Percentiles rank a stretch among this genome's conserved stretches.
Evolutionary conservation across 164 flowering plant genomes (phyloP).

Genomic region (Vitis amurensis): DNA sequence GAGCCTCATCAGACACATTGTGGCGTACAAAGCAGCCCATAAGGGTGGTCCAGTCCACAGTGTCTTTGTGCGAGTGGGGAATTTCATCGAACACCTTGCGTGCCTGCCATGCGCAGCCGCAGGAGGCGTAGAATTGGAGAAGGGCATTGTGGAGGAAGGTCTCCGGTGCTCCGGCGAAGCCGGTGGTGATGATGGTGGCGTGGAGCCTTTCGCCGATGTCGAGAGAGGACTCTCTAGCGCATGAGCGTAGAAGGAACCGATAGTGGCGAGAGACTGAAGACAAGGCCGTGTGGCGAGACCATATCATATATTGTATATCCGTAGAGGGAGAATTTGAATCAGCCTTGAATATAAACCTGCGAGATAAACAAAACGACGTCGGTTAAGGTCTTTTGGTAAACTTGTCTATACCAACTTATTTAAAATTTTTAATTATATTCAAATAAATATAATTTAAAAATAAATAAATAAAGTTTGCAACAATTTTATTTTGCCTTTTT

Average conservation of each 20-base stretch:
- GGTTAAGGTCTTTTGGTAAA: too few species aligned
- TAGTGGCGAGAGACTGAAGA: constrained; percentile 30
- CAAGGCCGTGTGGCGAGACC: constrained; percentile 19
- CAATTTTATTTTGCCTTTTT: too few species aligned
- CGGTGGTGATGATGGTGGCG: constrained; percentile 48
- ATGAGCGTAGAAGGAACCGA: constrained; percentile 42
- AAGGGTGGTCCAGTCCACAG: constrained; percentile 66
- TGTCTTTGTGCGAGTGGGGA: constrained; percentile 46
- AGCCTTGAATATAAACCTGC: too few species aligned
- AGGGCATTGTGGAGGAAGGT: constrained; percentile 55
- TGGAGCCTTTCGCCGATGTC: constrained; percentile 44
- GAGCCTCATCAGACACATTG: constrained; percentile 23
- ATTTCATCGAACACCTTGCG: constrained; percentile 61
- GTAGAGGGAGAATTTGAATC: too few species aligned
- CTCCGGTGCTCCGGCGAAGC: constrained; percentile 29
- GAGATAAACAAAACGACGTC: too few species aligned
- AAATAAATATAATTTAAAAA: too few species aligned
- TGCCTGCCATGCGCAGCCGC: constrained; percentile 28
- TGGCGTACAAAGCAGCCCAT: constrained; percentile 39
- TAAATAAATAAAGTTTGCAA: too few species aligned
- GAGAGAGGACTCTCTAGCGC: constrained; percentile 36
- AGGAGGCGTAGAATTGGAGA: constrained; percentile 46
- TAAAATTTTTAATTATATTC: too few species aligned
- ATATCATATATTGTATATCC: constrained; percentile 24
- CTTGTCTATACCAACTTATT: too few species aligned